phyloP scores from a whole-genome alignment of 495 filamentous ascomycete species.

The Entonaema liquescens region DNA sequence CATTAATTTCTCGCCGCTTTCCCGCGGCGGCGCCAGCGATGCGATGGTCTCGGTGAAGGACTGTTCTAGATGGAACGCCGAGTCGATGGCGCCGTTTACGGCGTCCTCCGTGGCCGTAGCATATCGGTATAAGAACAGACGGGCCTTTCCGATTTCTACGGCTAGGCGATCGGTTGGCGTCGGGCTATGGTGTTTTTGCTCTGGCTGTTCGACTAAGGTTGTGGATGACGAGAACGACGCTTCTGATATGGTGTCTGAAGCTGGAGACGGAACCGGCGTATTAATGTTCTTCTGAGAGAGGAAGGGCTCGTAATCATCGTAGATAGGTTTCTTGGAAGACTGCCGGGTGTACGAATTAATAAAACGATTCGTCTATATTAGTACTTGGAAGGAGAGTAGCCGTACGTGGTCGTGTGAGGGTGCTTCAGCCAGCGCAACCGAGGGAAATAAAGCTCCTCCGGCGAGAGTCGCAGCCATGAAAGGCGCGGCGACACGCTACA shows the following conservation, averaged over 20 bases:
- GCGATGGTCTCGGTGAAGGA: conserved; percentile 87
- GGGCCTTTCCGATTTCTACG: conserved; percentile 77
- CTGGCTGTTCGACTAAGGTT: conserved; percentile 33
- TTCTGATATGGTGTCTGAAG: conserved; percentile 41
- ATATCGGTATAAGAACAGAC: conserved; percentile 82
- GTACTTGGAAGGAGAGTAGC: conserved; percentile 2
- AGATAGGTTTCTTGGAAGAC: conserved; percentile 81
- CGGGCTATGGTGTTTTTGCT: conserved; percentile 60
- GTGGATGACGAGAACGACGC: conserved; percentile 31
- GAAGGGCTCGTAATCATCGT: conserved; percentile 70
- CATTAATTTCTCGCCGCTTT: conserved; percentile 82
- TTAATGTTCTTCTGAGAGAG: conserved; percentile 50
- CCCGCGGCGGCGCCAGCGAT: conserved; percentile 81
- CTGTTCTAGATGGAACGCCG: conserved; percentile 78
- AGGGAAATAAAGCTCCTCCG: conserved; percentile 56
- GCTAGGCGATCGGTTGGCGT: conserved; percentile 93
- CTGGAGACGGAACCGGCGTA: conserved; percentile 45
- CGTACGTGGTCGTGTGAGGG: conserved; percentile 50
- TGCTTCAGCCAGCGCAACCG: conserved; percentile 57
- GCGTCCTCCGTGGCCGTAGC: conserved; percentile 75
- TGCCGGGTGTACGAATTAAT: conserved; percentile 40
- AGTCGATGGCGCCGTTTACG: conserved; percentile 78
- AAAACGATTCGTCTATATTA: not conserved
- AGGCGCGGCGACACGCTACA: conserved; percentile 55
- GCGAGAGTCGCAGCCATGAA: conserved; percentile 57